These are phyloP conservation scores for Xylaria sp. DNA, from an alignment of 495 filamentous ascomycete genomes.

Conservation along the genomic window DNA sequence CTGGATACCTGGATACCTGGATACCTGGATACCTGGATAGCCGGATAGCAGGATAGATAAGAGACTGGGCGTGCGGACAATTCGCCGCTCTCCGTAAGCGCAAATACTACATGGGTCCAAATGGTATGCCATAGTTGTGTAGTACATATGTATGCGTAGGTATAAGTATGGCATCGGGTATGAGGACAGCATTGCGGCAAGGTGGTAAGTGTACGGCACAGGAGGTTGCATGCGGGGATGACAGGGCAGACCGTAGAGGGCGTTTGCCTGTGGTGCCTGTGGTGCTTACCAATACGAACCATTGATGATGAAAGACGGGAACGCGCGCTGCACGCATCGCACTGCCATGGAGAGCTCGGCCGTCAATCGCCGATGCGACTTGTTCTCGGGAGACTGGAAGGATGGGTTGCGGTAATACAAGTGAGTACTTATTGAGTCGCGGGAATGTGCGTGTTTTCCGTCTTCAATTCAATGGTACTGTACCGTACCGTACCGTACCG, in stretches of 20 bases:
- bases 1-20: too few relatives aligned
- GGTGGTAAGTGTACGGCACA: background rate
- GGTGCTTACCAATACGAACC: slow-evolving; percentile 18
- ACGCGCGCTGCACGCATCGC: background rate
- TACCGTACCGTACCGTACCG: too few relatives aligned
- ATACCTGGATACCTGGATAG: too few relatives aligned
- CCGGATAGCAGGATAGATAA: too few relatives aligned
- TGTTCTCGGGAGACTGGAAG: background rate
- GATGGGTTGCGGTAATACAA: background rate
- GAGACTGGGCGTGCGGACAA: background rate
- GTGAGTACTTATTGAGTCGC: too few relatives aligned
- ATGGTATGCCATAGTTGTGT: background rate
- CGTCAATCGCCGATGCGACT: background rate
- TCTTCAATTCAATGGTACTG: background rate
- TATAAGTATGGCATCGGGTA: background rate
- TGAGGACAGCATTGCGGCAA: background rate
- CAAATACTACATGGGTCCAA: background rate
- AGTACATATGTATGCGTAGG: too few relatives aligned
- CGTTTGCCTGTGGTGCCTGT: background rate
- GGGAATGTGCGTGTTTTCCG: slow-evolving; percentile 3
- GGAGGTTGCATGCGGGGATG: slow-evolving; percentile 9
- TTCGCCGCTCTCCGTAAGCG: slow-evolving; percentile 7
- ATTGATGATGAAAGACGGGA: background rate
- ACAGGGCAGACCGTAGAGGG: background rate
- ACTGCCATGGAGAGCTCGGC: background rate